phyloP scores from a whole-genome alignment of 352 stramenopile genomes.

The Elongisporangium undulatum region DNA sequence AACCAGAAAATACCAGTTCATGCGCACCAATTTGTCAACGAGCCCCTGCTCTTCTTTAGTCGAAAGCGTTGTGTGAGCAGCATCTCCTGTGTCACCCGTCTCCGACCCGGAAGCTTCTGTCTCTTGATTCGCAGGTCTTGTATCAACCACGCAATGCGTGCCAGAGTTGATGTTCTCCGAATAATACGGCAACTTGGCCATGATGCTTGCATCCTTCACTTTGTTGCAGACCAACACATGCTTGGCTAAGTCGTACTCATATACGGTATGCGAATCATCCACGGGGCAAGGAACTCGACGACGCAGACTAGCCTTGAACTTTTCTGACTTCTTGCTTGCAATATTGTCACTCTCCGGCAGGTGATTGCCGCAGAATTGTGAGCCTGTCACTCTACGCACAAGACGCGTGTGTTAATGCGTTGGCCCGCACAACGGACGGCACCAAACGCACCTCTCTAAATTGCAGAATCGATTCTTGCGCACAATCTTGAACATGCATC shows the following conservation, averaged over 20 bases:
- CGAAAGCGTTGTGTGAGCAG: slow-evolving; percentile 33
- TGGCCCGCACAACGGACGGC: neutral
- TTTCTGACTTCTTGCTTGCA: slow-evolving; percentile 55
- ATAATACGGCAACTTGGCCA: slow-evolving; percentile 66
- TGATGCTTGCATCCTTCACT: slow-evolving; percentile 54
- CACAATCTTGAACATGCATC: slow-evolving; percentile 77
- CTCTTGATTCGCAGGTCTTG: slow-evolving; percentile 1
- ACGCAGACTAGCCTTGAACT: slow-evolving; percentile 49
- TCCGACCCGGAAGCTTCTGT: slow-evolving; percentile 3
- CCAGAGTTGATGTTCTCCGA: slow-evolving; percentile 79
- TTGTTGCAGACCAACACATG: slow-evolving; percentile 80
- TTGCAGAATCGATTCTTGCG: slow-evolving; percentile 84
- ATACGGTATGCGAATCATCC: slow-evolving; percentile 67
- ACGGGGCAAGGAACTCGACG: slow-evolving; percentile 71
- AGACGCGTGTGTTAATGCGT: slow-evolving; percentile 2
- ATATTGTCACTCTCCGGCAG: slow-evolving; percentile 29
- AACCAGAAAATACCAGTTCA: neutral
- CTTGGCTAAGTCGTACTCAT: slow-evolving; percentile 75
- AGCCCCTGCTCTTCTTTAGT: slow-evolving; percentile 51
- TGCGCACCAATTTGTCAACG: slow-evolving; percentile 57
- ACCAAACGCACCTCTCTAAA: slow-evolving; percentile 43
- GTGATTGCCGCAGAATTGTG: slow-evolving; percentile 76
- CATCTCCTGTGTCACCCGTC: slow-evolving; percentile 1
- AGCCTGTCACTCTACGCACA: slow-evolving; percentile 43
- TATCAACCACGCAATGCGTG: slow-evolving; percentile 17